phyloP scores from a whole-genome alignment of 2,329 filamentous ascomycete genomes.

The Ilyonectria sp. region DNA sequence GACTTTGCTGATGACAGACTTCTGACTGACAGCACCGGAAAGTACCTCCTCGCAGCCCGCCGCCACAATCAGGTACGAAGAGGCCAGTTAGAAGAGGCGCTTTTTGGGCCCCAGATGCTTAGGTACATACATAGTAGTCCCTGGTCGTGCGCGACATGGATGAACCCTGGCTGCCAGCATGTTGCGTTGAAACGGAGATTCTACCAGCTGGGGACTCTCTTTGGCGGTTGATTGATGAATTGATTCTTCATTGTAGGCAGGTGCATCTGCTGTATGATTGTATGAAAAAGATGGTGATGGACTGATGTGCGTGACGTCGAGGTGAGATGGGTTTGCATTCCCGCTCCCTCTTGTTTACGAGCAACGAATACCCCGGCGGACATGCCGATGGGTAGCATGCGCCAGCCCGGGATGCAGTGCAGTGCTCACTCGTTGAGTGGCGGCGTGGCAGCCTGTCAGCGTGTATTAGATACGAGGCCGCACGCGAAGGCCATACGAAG shows the following conservation, averaged over 20 bases:
- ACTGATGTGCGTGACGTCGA: not conserved
- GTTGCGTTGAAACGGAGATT: conserved; percentile 8
- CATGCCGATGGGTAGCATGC: conserved; percentile 15
- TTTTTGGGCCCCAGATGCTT: conserved; percentile 1
- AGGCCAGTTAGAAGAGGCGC: conserved; percentile 6
- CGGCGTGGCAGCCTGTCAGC: not conserved
- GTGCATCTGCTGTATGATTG: conserved; percentile 10
- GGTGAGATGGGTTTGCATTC: conserved; percentile 11
- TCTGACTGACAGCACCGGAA: conserved; percentile 5
- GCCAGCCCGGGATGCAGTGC: not conserved
- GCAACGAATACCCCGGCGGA: not conserved
- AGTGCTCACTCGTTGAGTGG: not conserved
- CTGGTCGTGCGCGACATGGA: not conserved
- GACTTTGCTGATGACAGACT: conserved; percentile 7
- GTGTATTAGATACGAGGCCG: not conserved
- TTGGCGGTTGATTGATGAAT: conserved; percentile 13
- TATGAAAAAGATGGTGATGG: not conserved
- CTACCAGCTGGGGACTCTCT: not conserved
- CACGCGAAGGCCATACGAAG: not conserved
- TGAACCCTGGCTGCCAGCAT: conserved; percentile 21
- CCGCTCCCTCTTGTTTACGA: conserved; percentile 12
- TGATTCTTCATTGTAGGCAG: conserved; percentile 10
- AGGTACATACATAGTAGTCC: no score
- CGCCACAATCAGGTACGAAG: conserved; percentile 17
- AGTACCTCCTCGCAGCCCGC: not conserved